These are phyloP conservation scores for Tremella yokohamensis DNA, from an alignment of 768 basidiomycete species.

Conservation along the genomic window DNA sequence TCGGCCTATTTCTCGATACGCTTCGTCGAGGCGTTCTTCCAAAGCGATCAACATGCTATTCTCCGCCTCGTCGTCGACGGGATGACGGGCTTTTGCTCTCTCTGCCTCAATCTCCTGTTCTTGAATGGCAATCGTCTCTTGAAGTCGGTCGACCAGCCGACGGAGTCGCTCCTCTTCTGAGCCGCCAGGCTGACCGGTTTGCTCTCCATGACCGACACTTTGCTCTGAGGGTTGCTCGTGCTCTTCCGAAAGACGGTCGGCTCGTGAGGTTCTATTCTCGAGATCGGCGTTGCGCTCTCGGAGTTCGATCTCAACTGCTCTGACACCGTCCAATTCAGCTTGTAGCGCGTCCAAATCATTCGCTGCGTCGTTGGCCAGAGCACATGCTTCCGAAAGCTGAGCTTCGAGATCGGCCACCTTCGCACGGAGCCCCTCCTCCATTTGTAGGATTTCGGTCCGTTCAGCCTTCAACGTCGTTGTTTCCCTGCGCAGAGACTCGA, in stretches of 20 bases:
- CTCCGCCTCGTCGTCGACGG: conserved; percentile 4
- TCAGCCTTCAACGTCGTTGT: not conserved
- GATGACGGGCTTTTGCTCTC: not conserved
- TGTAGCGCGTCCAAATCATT: conserved; percentile 3
- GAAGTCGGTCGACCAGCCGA: not conserved
- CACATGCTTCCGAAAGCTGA: conserved; percentile 4
- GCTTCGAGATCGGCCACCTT: conserved; percentile 12
- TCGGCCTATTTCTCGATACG: conserved; percentile 40
- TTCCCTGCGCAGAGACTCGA: conserved; percentile 3
- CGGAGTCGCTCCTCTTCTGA: not conserved
- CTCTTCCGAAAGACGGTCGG: not conserved
- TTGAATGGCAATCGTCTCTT: conserved; percentile 3
- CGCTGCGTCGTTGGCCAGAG: not conserved
- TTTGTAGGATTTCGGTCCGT: not conserved
- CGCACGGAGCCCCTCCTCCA: not conserved
- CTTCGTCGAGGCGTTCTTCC: conserved; percentile 40
- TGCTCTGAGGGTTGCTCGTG: not conserved
- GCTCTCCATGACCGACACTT: not conserved
- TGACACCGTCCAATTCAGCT: conserved; percentile 10
- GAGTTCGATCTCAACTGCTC: not conserved
- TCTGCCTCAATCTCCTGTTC: not conserved
- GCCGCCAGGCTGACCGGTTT: not conserved
- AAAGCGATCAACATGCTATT: conserved; percentile 31
- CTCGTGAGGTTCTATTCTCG: not conserved
- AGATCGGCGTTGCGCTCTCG: not conserved